A percentile compares a stretch with the other conserved stretches of the same genome.
Evolutionary conservation across 2,329 filamentous ascomycete genomes (phyloP).

Genomic region (Botrytis sinoallii): DNA sequence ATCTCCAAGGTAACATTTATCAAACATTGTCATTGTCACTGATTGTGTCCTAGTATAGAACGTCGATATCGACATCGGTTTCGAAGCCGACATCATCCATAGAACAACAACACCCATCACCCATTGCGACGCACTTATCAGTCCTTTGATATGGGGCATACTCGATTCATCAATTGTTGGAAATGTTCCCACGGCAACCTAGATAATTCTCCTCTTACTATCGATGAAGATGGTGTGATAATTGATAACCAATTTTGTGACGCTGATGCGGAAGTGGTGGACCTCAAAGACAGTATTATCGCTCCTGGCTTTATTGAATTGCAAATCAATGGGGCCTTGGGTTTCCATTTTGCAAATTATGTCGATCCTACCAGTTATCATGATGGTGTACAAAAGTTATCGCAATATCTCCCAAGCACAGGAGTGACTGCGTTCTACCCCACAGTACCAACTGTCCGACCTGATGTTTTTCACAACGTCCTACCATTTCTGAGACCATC

Average conservation of each 20-base stretch:
- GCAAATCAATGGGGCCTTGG: conserved; percentile 48
- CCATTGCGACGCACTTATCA: background rate
- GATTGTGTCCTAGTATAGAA: background rate
- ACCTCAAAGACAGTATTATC: conserved; percentile 49
- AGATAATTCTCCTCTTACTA: conserved; percentile 26
- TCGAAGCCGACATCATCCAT: background rate
- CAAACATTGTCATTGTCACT: background rate
- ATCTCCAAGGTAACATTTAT: background rate
- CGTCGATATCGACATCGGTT: background rate
- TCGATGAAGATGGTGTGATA: conserved; percentile 29
- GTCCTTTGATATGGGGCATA: conserved; percentile 23
- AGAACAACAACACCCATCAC: background rate
- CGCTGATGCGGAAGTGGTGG: conserved; percentile 31
- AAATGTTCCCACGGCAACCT: conserved; percentile 30
- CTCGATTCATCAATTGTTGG: conserved; percentile 32
- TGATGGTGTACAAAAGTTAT: conserved; percentile 45
- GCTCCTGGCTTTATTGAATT: conserved; percentile 55
- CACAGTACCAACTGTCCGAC: conserved; percentile 50
- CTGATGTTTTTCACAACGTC: conserved; percentile 43
- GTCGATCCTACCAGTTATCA: conserved; percentile 41
- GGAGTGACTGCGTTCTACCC: conserved; percentile 54
- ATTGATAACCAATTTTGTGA: conserved; percentile 28
- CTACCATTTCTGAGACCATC: conserved; percentile 47
- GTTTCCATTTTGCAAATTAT: conserved; percentile 54
- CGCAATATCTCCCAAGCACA: conserved; percentile 47